phyloP scores from a whole-genome alignment of 192 early-diverging fungal genomes.

The Coemansia guatemalensis region DNA sequence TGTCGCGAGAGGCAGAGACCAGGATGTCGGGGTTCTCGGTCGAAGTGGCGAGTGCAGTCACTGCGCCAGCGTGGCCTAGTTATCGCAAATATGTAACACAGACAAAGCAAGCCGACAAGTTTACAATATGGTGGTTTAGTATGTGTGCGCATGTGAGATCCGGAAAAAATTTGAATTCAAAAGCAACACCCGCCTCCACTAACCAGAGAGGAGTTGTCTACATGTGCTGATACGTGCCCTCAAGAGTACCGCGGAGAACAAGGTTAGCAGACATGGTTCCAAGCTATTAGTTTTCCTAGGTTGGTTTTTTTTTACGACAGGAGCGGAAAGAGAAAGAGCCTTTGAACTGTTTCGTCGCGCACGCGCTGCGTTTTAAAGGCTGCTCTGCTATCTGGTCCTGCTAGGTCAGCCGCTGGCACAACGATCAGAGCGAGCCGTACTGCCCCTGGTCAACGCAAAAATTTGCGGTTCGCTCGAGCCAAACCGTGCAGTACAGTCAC shows the following conservation, averaged over 20 bases:
- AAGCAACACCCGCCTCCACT: background rate
- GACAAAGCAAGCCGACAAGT: background rate
- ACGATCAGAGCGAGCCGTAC: constrained; percentile 1
- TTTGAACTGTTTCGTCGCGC: background rate
- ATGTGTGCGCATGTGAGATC: background rate
- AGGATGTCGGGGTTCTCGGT: constrained; percentile 95
- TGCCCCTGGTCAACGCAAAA: constrained; percentile 20
- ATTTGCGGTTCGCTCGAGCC: constrained; percentile 46
- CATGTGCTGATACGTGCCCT: constrained; percentile 34
- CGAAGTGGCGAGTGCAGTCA: constrained; percentile 98
- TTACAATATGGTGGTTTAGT: background rate
- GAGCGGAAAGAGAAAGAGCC: constrained; percentile 17
- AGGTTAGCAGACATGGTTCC: constrained; percentile 54
- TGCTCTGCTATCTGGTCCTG: constrained; percentile 6
- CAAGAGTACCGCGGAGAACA: constrained; percentile 54
- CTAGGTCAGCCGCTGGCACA: background rate
- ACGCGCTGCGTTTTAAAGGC: background rate
- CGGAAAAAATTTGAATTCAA: background rate
- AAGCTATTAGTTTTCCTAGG: constrained; percentile 3
- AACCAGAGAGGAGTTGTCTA: too few species aligned
- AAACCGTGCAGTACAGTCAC: background rate
- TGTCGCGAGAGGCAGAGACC: constrained; percentile 97
- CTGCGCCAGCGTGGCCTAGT: constrained; percentile 81
- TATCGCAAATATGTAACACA: background rate
- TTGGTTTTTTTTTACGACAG: background rate